Base-by-base conservation (phyloP, 1,139 yeast genomes). In the Geotrichum macrosporum region DNA sequence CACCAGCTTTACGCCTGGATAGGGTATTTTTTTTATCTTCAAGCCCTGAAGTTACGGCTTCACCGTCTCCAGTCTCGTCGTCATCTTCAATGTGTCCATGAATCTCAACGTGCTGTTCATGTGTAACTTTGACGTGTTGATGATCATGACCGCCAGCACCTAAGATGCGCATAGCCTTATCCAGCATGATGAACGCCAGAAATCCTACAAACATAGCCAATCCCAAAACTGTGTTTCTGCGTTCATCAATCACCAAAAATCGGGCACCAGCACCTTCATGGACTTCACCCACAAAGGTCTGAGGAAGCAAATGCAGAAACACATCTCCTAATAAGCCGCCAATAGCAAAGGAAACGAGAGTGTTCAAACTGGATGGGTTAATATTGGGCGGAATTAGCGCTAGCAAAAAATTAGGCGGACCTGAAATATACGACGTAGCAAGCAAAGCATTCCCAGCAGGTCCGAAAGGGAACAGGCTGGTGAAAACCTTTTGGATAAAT, bases 251-350 rank as follows among this genome's bases (percentile, higher is more conserved):
- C 26, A 74, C 52, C 1, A 73, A 70, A 51, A 76, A 68, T 18
- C 71, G 59, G 10, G 68, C 70, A 2, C 56, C 58, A n/a, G 68
- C 69, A 1, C 56, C 60, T 37, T 65, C 69, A 44, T 68, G 65
- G 8, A 67, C 66, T 50, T 76, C 80, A 13, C 80, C 80, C 5
- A 76, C 68, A 55, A 75, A 77, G 1, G 78, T 74, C 59, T 80
- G 84, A 2, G 88, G 88, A 36, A 81, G 61, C 50, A 81, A 58
- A 60, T 81, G 87, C 46, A 81, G 59, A 52, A 81, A 79, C 4
- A 81, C 78, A 58, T 81, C 87, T 35, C 88, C 88, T 29, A 82
- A 64, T 31, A 81, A 65, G 1, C 86, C 83, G 36, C 89, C 89
- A 39, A 78, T 72, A 15, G 88, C 87, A 65, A 81, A 81, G 37